Base-by-base conservation (phyloP, 495 filamentous ascomycete genomes). In the Ascobolus immersus region DNA sequence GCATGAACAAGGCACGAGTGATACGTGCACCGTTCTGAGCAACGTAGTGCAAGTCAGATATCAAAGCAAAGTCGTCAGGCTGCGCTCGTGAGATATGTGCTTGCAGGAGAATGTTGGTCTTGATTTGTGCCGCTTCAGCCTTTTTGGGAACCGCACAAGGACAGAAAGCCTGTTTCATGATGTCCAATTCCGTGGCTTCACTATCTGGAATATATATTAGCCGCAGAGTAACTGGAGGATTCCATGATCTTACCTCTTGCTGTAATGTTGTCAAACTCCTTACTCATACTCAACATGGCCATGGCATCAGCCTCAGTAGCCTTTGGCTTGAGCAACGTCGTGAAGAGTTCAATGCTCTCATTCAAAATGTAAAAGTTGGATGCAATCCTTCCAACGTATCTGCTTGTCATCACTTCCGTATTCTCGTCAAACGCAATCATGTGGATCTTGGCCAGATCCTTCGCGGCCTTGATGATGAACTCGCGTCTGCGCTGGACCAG, bases 351-450 rank as follows among this genome's bases (percentile, higher is more conserved):
- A 39, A 99, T 73, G 44, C 77, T 91, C 14, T 71, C 73, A 43
- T 94, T 78, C 28, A 84, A 62, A 35, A 99, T 78, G 50, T 99
- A 99, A 47, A 71, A 94, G 45, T 94, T 81, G 49, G 84, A 93
- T 17, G 86, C 89, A 50, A 99, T 99, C 13, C 86, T 71, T 19
- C 86, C 86, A 12, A 93, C 69, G 48, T 94, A 80, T 49, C 94
- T 99, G 31, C 79, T 72, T 28, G 72, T 68, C 8, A 99, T 65
- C 41, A 84, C 80, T 49, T 91, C 79, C 0, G 86, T 94, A 10
- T 55, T 60, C 39, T 93, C 89, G 44, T 93, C 89, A 59, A 84
- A 94, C 26, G 94, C 89, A 42, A 99, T 82, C 86, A 99, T 99
- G 49, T 94, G 89, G 43, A 73, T 89, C 44, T 80, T 63, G 41